Conservation (phyloP, 495 filamentous ascomycete genomes). For the Penicillium ucsense region DNA sequence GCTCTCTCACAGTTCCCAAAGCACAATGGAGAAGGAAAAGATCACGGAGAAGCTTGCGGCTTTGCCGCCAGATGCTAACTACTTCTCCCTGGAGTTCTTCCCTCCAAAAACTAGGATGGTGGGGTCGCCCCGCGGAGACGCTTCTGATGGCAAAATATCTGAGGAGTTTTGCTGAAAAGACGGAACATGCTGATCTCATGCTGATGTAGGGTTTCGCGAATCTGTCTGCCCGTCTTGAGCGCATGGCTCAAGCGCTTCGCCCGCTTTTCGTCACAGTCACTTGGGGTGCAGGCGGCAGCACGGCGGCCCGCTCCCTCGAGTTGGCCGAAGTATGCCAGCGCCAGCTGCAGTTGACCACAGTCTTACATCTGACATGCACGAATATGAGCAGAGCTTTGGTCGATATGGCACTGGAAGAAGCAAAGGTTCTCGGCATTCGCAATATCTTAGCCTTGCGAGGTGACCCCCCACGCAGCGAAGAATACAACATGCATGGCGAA, state of each 20-base stretch:
- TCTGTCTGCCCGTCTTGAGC: slow-evolving; percentile 82
- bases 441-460: slow-evolving; percentile 92
- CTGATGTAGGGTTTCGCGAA: slow-evolving; percentile 68
- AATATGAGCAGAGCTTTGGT: slow-evolving; percentile 87
- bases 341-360: slow-evolving; percentile 85
- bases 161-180: neutral
- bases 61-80: slow-evolving; percentile 67
- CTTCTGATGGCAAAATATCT: neutral
- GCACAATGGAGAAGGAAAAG: slow-evolving; percentile 47
- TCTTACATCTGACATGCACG: slow-evolving; percentile 92
- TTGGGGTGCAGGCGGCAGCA: slow-evolving; percentile 94
- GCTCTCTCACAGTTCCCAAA: neutral
- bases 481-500: slow-evolving; percentile 63
- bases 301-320: slow-evolving; percentile 80
- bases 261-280: slow-evolving; percentile 96
- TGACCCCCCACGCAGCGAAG: slow-evolving; percentile 83
- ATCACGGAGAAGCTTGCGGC: slow-evolving; percentile 96
- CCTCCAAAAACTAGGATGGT: slow-evolving; percentile 93
- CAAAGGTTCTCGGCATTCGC: slow-evolving; percentile 83
- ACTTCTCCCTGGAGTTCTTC: slow-evolving; percentile 98
- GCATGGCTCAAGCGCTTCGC: slow-evolving; percentile 83
- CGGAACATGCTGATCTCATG: slow-evolving; percentile 10
- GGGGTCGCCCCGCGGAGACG: slow-evolving; percentile 23
- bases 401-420: slow-evolving; percentile 82
- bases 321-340: slow-evolving; percentile 92